Percentiles rank a stretch among this genome's conserved stretches.
These are phyloP conservation scores for Globisporangium ultimum DNA, from an alignment of 352 stramenopile genomes.

Conservation along the genomic window DNA sequence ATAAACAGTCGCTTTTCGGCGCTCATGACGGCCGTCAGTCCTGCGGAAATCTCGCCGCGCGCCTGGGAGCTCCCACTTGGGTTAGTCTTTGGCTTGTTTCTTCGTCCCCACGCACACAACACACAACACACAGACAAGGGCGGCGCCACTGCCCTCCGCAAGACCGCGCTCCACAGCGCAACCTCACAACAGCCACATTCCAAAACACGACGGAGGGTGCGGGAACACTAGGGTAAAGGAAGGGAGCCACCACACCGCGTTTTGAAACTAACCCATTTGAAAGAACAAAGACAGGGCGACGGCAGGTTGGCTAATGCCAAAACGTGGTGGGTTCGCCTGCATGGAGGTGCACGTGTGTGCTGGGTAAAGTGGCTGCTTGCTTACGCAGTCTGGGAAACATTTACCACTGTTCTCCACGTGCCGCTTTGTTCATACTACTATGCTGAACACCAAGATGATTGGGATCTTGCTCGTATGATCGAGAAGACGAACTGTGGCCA, in stretches of 20 bases:
- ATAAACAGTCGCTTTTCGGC: conserved; percentile 83
- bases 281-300: background rate
- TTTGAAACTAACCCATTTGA: background rate
- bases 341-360: background rate
- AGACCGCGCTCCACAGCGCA: background rate
- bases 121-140: background rate
- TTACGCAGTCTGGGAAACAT: background rate
- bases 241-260: background rate
- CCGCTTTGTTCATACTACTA: too few relatives aligned
- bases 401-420: too few relatives aligned
- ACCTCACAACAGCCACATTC: conserved; percentile 1
- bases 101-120: background rate
- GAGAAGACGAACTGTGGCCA: too few relatives aligned
- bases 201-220: background rate
- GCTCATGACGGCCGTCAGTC: conserved; percentile 33
- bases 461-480: too few relatives aligned
- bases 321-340: background rate
- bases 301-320: background rate
- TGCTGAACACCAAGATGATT: too few relatives aligned
- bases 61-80: background rate
- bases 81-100: background rate
- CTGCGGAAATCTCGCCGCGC: background rate
- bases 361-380: background rate
- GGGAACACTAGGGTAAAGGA: background rate
- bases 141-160: background rate